A percentile compares a stretch with the other conserved stretches of the same genome.
Evolutionary conservation across 2,329 filamentous ascomycete species (phyloP).

Genomic region (Cordyceps fumosorosea): DNA sequence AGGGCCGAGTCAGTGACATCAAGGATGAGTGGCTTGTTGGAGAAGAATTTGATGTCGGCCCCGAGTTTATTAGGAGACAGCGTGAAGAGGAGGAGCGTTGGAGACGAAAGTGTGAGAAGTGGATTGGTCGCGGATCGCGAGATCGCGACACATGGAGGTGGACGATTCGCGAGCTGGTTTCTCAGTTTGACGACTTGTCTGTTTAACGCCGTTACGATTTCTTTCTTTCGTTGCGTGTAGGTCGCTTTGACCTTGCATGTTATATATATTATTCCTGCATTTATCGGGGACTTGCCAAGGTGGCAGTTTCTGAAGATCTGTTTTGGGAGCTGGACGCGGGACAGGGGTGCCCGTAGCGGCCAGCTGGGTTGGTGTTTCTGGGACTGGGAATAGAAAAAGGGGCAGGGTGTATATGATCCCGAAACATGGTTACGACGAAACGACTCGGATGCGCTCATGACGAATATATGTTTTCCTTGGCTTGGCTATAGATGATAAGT

Average conservation of each 20-base stretch:
- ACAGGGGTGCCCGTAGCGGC: constrained; percentile 15
- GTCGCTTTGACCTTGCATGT: constrained; percentile 1
- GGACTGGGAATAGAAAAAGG: constrained; percentile 20
- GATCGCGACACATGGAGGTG: constrained; percentile 66
- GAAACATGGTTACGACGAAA: constrained; percentile 22
- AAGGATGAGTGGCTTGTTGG: constrained; percentile 80
- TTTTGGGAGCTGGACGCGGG: constrained; percentile 1
- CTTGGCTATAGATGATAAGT: constrained; percentile 9
- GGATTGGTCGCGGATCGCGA: constrained; percentile 58
- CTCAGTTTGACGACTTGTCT: constrained; percentile 34
- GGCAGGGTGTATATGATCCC: constrained; percentile 16
- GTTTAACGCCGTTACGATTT: constrained; percentile 22
- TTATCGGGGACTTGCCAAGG: background rate
- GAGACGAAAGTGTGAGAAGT: constrained; percentile 80
- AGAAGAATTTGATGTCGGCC: constrained; percentile 96
- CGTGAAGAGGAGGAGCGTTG: constrained; percentile 88
- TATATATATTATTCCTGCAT: constrained; percentile 6
- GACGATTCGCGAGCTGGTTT: constrained; percentile 59
- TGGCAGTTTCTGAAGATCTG: constrained; percentile 1
- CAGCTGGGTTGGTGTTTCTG: constrained; percentile 9
- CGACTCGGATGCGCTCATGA: constrained; percentile 23
- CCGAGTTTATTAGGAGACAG: constrained; percentile 84
- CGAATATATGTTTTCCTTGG: constrained; percentile 11
- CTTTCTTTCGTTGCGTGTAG: constrained; percentile 12
- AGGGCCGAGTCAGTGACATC: constrained; percentile 51